These are phyloP conservation scores for Globisporangium paddicum DNA, from an alignment of 352 stramenopile genomes.

Conservation along the genomic window DNA sequence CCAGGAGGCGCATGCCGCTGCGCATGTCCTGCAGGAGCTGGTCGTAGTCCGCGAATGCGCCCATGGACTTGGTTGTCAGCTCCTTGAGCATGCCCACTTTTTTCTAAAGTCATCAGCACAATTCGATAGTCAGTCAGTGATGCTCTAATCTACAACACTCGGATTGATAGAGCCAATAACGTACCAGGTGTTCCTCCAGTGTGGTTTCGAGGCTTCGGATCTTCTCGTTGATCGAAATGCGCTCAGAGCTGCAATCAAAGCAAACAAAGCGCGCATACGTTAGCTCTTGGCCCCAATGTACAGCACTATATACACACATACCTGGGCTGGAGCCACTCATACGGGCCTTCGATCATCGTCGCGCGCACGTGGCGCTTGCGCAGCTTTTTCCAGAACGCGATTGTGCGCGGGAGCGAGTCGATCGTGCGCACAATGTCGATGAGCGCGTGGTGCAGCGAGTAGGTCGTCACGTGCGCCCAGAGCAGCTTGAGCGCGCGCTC, in stretches of 20 bases:
- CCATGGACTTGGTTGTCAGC: slow-evolving; percentile 35
- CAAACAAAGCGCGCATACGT: background rate
- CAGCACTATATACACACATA: slow-evolving; percentile 10
- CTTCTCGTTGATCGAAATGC: slow-evolving; percentile 48
- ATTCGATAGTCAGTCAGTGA: background rate
- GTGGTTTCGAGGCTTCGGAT: slow-evolving; percentile 65
- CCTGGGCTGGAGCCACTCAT: slow-evolving; percentile 60
- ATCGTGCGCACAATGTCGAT: slow-evolving; percentile 56
- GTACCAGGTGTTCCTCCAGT: slow-evolving; percentile 60
- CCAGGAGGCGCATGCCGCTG: slow-evolving; percentile 42
- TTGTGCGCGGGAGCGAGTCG: slow-evolving; percentile 62
- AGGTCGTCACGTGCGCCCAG: slow-evolving; percentile 58
- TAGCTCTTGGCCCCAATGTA: background rate
- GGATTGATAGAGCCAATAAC: background rate
- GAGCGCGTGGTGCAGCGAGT: slow-evolving; percentile 52
- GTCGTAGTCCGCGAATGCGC: slow-evolving; percentile 25
- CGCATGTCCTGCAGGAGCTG: slow-evolving; percentile 31
- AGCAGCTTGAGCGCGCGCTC: slow-evolving; percentile 34
- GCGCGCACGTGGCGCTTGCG: slow-evolving; percentile 42
- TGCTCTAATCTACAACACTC: background rate
- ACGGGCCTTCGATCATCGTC: slow-evolving; percentile 40
- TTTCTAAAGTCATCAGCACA: slow-evolving; percentile 17
- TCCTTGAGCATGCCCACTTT: slow-evolving; percentile 76
- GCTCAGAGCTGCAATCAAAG: slow-evolving; percentile 25
- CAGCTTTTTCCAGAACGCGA: slow-evolving; percentile 67